Evolutionary conservation across 2,329 filamentous ascomycete species (phyloP).

Genomic region (Metarhizium robertsii): DNA sequence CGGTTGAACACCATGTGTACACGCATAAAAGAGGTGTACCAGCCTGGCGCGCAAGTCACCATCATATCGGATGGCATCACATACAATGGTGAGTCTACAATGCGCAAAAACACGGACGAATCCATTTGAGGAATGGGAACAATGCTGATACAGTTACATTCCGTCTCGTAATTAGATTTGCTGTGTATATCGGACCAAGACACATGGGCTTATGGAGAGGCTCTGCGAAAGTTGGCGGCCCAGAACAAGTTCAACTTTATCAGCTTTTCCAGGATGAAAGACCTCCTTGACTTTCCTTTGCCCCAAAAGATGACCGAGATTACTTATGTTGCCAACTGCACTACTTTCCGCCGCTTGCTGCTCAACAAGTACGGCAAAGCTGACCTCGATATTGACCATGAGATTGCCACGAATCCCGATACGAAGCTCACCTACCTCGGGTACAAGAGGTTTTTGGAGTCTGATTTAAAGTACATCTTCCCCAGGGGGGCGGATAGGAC

Average conservation of each 20-base stretch:
- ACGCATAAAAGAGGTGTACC: conserved; percentile 17
- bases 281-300: conserved; percentile 28
- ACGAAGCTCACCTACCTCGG: conserved; percentile 20
- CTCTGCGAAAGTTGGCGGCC: conserved; percentile 26
- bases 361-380: conserved; percentile 15
- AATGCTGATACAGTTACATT: background rate
- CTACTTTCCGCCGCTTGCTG: conserved; percentile 19
- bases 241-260: background rate
- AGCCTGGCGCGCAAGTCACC: conserved; percentile 19
- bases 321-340: conserved; percentile 21
- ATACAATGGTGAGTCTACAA: conserved; percentile 35
- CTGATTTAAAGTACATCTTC: conserved; percentile 19
- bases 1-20: conserved; percentile 18
- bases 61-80: conserved; percentile 45
- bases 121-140: too few relatives aligned
- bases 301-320: conserved; percentile 33
- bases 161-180: conserved; percentile 25
- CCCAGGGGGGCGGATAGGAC: conserved; percentile 12
- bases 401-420: conserved; percentile 18
- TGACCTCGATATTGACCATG: conserved; percentile 17
- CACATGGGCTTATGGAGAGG: conserved; percentile 39
- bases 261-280: background rate
- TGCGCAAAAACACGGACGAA: too few relatives aligned
- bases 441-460: conserved; percentile 19
- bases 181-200: conserved; percentile 36